phyloP scores from a whole-genome alignment of 2,329 filamentous ascomycete genomes.

The Bipolaris gigantea region DNA sequence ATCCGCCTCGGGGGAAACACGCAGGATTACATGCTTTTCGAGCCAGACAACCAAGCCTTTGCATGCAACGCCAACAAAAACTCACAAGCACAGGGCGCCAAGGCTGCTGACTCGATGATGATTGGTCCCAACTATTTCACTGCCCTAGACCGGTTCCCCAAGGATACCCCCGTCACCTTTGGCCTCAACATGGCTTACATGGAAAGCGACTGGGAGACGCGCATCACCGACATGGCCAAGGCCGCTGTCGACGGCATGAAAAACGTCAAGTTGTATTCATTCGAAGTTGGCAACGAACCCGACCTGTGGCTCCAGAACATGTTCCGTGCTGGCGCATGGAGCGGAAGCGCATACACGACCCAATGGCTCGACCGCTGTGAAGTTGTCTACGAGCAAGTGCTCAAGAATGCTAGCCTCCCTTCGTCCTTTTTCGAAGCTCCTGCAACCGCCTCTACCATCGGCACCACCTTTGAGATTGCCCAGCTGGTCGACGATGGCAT shows the following conservation, averaged over 20 bases:
- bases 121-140: conserved; percentile 54
- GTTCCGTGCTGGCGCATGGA: conserved; percentile 51
- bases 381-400: conserved; percentile 50
- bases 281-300: conserved; percentile 51
- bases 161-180: conserved; percentile 54
- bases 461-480: conserved; percentile 53
- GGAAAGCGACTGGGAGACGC: conserved; percentile 48
- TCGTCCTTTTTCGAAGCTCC: conserved; percentile 54
- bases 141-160: conserved; percentile 54
- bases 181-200: conserved; percentile 56
- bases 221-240: conserved; percentile 49
- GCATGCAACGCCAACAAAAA: conserved; percentile 45
- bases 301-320: conserved; percentile 50
- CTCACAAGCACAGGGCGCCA: conserved; percentile 45
- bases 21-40: conserved; percentile 54
- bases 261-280: conserved; percentile 47
- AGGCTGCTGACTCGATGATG: conserved; percentile 50
- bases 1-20: conserved; percentile 57
- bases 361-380: conserved; percentile 52
- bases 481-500: conserved; percentile 49
- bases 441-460: conserved; percentile 55
- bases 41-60: conserved; percentile 42
- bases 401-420: conserved; percentile 46
- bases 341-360: conserved; percentile 49
- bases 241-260: conserved; percentile 43